A percentile compares a stretch with the other conserved stretches of the same genome.
These are phyloP conservation scores for Fraxinus paxiana DNA, from an alignment of 305 asterid species.

Conservation along the genomic window DNA sequence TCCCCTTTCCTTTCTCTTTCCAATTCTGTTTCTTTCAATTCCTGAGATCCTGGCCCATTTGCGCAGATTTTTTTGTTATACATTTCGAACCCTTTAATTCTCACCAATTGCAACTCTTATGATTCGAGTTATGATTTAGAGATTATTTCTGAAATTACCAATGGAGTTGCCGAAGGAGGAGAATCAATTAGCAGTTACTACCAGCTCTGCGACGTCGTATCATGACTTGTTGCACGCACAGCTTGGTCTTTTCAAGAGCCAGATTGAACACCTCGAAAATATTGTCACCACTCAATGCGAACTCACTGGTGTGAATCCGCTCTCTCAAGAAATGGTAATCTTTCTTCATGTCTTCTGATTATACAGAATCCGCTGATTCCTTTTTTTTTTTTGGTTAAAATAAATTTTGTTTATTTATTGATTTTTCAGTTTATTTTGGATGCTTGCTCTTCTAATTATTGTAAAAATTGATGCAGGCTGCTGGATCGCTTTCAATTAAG, in stretches of 20 bases:
- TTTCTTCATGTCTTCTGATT: neutral
- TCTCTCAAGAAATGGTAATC: constrained; percentile 90
- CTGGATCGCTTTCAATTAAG: constrained; percentile 90
- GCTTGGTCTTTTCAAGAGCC: constrained; percentile 51
- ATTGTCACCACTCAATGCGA: constrained; percentile 74
- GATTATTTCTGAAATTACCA: neutral
- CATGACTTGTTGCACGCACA: constrained; percentile 56
- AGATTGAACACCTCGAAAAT: constrained; percentile 70
- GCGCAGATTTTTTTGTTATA: neutral
- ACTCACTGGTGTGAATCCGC: constrained; percentile 92
- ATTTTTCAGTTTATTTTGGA: neutral
- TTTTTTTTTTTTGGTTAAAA: neutral
- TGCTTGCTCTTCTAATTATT: constrained; percentile 18
- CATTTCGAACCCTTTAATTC: neutral
- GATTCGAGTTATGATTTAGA: neutral
- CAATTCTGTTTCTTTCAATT: neutral
- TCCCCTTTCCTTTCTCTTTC: neutral
- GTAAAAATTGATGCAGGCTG: constrained; percentile 66
- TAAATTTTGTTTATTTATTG: constrained; percentile 12
- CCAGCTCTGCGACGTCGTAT: constrained; percentile 44
- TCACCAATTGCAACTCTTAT: neutral
- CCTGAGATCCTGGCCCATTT: neutral
- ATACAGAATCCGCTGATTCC: neutral
- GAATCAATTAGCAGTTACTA: constrained; percentile 34
- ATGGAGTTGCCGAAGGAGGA: constrained; percentile 35